These are phyloP conservation scores for Malassezia sp. DNA, from an alignment of 1,284 basidiomycete genomes.

Conservation along the genomic window DNA sequence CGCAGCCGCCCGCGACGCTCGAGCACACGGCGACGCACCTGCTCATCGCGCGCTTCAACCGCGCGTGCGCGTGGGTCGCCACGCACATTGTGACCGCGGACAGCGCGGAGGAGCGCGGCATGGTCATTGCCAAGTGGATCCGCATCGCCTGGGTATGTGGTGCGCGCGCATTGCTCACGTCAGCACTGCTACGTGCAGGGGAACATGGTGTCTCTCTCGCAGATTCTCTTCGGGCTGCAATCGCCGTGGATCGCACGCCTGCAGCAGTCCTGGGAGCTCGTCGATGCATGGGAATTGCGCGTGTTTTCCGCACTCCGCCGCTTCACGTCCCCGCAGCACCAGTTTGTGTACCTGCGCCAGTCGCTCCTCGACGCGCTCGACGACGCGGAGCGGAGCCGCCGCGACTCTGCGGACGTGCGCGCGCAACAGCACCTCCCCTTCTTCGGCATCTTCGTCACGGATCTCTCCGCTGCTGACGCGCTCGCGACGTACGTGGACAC, in stretches of 20 bases:
- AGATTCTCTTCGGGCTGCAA: constrained; percentile 67
- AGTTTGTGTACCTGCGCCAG: constrained; percentile 57
- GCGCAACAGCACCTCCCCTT: constrained; percentile 25
- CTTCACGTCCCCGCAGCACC: constrained; percentile 59
- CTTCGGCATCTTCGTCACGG: constrained; percentile 39
- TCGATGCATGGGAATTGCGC: constrained; percentile 63
- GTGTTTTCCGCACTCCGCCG: constrained; percentile 64
- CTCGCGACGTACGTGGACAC: constrained; percentile 36
- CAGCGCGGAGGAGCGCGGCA: constrained; percentile 53
- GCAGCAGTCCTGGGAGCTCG: constrained; percentile 57
- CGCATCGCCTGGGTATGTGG: constrained; percentile 79
- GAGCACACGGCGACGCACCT: constrained; percentile 44
- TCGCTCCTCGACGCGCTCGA: constrained; percentile 31
- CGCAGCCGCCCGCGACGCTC: background rate
- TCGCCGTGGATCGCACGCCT: constrained; percentile 64
- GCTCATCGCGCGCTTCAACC: constrained; percentile 73
- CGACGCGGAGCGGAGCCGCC: constrained; percentile 12
- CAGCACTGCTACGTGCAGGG: constrained; percentile 69
- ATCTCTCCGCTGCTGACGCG: constrained; percentile 31
- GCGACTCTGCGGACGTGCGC: background rate
- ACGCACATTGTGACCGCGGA: constrained; percentile 57
- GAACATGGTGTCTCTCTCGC: constrained; percentile 69
- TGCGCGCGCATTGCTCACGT: no score
- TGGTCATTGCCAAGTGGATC: constrained; percentile 67
- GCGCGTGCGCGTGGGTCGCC: constrained; percentile 69